phyloP scores from a whole-genome alignment of 2,329 filamentous ascomycete species.

The Alternaria brassicicola region DNA sequence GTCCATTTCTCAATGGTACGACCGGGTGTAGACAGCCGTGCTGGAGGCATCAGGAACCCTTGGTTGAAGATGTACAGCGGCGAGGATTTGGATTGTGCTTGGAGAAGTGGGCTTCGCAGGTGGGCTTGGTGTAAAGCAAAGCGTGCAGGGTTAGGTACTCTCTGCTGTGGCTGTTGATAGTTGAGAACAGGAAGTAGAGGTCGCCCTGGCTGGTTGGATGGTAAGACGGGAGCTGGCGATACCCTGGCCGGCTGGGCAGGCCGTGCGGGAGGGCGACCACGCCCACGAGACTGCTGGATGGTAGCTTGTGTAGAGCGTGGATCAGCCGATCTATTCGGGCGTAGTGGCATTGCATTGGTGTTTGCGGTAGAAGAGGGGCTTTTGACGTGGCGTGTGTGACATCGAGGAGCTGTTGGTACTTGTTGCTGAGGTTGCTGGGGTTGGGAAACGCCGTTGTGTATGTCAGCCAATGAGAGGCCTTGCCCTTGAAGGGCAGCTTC shows the following conservation, averaged over 20 bases:
- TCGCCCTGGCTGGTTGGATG: neutral
- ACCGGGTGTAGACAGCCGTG: slow-evolving; percentile 41
- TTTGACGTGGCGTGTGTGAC: neutral
- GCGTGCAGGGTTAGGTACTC: slow-evolving; percentile 53
- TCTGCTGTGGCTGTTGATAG: slow-evolving; percentile 44
- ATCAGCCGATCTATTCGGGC: neutral
- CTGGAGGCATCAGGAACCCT: slow-evolving; percentile 58
- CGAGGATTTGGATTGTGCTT: slow-evolving; percentile 20
- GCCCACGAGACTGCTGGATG: slow-evolving; percentile 10
- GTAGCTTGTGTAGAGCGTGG: slow-evolving; percentile 7
- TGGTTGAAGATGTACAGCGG: slow-evolving; percentile 64
- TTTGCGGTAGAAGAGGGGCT: neutral
- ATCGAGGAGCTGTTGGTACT: neutral
- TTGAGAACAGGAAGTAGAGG: slow-evolving; percentile 47
- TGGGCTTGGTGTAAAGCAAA: slow-evolving; percentile 65
- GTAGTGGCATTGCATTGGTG: neutral
- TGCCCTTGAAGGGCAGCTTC: neutral
- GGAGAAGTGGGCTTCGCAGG: slow-evolving; percentile 60
- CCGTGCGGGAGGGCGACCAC: neutral
- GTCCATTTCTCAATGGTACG: slow-evolving; percentile 51
- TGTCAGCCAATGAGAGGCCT: neutral
- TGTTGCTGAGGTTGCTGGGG: slow-evolving; percentile 3
- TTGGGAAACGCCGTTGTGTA: neutral
- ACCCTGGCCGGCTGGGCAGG: neutral
- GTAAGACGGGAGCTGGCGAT: neutral